Evolutionary conservation across 805 yeast species (phyloP), one percentile per base, ranked within the genome.

Genomic region (Myxozyma kluyveri): DNA sequence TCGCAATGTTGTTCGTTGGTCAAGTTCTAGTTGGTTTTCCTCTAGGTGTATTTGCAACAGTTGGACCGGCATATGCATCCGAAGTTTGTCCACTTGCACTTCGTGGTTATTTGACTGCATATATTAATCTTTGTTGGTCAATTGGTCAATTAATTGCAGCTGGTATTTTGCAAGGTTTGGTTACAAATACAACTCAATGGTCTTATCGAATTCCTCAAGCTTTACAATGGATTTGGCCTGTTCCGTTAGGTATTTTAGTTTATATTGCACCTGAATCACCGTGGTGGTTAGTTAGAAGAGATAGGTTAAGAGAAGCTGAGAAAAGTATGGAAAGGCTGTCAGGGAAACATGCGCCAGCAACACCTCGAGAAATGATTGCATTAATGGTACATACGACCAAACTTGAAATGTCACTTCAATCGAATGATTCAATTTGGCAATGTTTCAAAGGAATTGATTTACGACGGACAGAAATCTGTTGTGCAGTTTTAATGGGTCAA

Each of bases 171-270:
- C 71, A 33, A 21, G 42, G 23, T 10, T 26, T 45, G 48, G 26
- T 36, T 6, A 29, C 47, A 27, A 55, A 59, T 52, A 50, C 57
- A 2, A 60, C 67, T 32, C 61, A 70, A 19, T 61, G 72, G 69
- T 75, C 80, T 4, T 81, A 77, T 64, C 69, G 73, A 50, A 69
- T 78, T 37, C 84, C 85, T 7, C 79, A 77, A 63, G 83, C 80
- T 2, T 52, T 80, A 9, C 86, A 81, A 66, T 81, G 84, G 84
- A 64, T 72, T 3, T 81, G 83, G 83, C 77, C 81, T 10, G 62
- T 73, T 9, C 80, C 81, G 35, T 63, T 81, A 24, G 59, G 73
- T 26, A 63, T 76, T 3, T 58, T 47, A n/a, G 46, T 59, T 10
- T 56, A 52, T 17, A 77, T 81, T 38, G 84, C 84, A n/a, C 68